Evolutionary conservation across 2,329 filamentous ascomycete genomes (phyloP).

Genomic region (Colletotrichum sidae): DNA sequence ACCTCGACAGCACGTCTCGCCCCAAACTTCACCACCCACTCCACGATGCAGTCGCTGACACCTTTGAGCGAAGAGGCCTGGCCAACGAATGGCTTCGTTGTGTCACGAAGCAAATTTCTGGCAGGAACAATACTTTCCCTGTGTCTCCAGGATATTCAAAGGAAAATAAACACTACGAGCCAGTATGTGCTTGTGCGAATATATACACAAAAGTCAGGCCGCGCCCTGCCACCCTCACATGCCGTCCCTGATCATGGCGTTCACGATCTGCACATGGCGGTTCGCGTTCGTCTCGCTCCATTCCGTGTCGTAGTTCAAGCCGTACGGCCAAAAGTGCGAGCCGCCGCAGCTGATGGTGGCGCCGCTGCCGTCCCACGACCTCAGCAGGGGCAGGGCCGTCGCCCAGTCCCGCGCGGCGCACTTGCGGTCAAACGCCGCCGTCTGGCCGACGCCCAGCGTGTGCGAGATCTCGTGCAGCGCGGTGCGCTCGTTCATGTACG

Average conservation of each 20-base stretch:
- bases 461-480: slow-evolving; percentile 61
- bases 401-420: slow-evolving; percentile 57
- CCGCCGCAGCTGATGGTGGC: slow-evolving; percentile 54
- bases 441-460: slow-evolving; percentile 60
- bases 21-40: too few relatives aligned
- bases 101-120: fast-evolving
- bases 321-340: slow-evolving; percentile 55
- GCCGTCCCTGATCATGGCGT: slow-evolving; percentile 59
- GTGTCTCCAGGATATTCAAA: too few relatives aligned
- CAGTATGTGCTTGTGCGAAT: too few relatives aligned
- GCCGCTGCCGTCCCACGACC: slow-evolving; percentile 52
- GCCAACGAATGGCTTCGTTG: too few relatives aligned
- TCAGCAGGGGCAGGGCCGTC: slow-evolving; percentile 51
- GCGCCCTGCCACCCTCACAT: slow-evolving; percentile 37
- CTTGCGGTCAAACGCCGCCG: slow-evolving; percentile 50
- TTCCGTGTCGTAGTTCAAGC: slow-evolving; percentile 56
- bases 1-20: too few relatives aligned
- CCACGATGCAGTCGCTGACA: too few relatives aligned
- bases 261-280: slow-evolving; percentile 55
- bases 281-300: slow-evolving; percentile 58
- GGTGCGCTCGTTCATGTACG: slow-evolving; percentile 61
- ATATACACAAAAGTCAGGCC: too few relatives aligned
- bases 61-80: too few relatives aligned
- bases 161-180: too few relatives aligned
- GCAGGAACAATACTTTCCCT: too few relatives aligned